Percentiles rank a stretch among this genome's conserved stretches.
phyloP scores from a whole-genome alignment of 768 basidiomycete species.

The Holtermannia corniformis region DNA sequence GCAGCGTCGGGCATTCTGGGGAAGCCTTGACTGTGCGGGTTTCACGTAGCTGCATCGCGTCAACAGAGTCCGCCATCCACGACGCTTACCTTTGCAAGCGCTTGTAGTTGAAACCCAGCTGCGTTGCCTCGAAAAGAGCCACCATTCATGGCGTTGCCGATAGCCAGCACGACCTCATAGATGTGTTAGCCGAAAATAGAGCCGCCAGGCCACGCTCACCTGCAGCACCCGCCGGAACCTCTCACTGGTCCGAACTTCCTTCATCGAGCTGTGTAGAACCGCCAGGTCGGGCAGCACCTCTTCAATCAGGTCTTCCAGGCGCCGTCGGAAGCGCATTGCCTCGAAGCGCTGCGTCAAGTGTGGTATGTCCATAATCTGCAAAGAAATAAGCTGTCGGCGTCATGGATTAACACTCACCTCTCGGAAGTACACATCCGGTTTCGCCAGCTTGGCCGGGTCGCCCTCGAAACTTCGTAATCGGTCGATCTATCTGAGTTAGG shows the following conservation, averaged over 20 bases:
- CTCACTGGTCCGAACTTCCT: conserved; percentile 50
- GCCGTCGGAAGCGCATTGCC: conserved; percentile 75
- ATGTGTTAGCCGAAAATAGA: neutral
- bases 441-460: conserved; percentile 63
- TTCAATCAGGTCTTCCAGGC: conserved; percentile 68
- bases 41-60: conserved; percentile 59
- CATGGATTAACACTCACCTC: conserved; percentile 47
- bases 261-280: conserved; percentile 59
- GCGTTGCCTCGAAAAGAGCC: conserved; percentile 77
- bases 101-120: conserved; percentile 71
- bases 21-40: conserved; percentile 64
- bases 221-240: conserved; percentile 64
- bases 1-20: conserved; percentile 69
- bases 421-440: conserved; percentile 72
- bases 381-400: neutral
- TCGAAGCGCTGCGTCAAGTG: conserved; percentile 62
- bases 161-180: conserved; percentile 61
- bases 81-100: conserved; percentile 60
- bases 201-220: conserved; percentile 42
- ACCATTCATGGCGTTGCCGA: conserved; percentile 76
- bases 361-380: conserved; percentile 67
- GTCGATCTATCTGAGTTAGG: conserved; percentile 48
- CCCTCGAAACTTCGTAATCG: conserved; percentile 57
- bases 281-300: conserved; percentile 75
- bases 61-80: neutral